Conservation (phyloP, 371 early-diverging fungal species). For the Smittium mucronatum region DNA sequence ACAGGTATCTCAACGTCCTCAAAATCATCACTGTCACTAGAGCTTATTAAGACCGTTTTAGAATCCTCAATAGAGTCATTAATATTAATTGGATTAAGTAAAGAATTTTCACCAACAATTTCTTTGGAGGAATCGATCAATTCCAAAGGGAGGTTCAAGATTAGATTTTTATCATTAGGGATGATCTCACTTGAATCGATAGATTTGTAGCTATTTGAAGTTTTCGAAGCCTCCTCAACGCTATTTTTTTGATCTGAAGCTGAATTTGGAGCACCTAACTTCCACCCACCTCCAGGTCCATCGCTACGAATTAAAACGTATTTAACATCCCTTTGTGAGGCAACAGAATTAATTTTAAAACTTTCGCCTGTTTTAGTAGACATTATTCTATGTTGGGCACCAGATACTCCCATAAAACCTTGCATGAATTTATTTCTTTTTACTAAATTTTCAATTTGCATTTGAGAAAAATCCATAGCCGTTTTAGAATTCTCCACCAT, state of each 20-base stretch:
- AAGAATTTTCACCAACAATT: neutral
- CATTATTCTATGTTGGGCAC: conserved; percentile 27
- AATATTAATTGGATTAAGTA: neutral
- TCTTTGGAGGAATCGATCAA: neutral
- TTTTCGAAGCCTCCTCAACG: neutral
- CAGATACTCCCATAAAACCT: conserved; percentile 49
- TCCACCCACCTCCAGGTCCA: conserved; percentile 55
- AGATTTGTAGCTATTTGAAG: neutral
- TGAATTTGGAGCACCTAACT: conserved; percentile 28
- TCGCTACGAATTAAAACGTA: conserved; percentile 77
- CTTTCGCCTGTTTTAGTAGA: conserved; percentile 9
- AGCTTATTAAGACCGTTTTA: neutral
- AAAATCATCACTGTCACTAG: conserved; percentile 17
- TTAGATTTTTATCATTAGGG: neutral
- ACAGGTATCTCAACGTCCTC: conserved; percentile 21
- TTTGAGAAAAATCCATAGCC: conserved; percentile 74
- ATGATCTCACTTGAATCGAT: neutral
- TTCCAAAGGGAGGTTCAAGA: neutral
- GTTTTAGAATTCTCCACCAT: conserved; percentile 54
- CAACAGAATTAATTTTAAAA: conserved; percentile 39
- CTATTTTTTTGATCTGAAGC: conserved; percentile 15
- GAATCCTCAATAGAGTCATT: neutral
- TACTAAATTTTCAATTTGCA: conserved; percentile 75
- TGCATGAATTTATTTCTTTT: conserved; percentile 79
- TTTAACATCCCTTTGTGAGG: conserved; percentile 62